These are phyloP conservation scores for Coemansia sp. DNA, from an alignment of 192 early-diverging fungal species.

Conservation along the genomic window DNA sequence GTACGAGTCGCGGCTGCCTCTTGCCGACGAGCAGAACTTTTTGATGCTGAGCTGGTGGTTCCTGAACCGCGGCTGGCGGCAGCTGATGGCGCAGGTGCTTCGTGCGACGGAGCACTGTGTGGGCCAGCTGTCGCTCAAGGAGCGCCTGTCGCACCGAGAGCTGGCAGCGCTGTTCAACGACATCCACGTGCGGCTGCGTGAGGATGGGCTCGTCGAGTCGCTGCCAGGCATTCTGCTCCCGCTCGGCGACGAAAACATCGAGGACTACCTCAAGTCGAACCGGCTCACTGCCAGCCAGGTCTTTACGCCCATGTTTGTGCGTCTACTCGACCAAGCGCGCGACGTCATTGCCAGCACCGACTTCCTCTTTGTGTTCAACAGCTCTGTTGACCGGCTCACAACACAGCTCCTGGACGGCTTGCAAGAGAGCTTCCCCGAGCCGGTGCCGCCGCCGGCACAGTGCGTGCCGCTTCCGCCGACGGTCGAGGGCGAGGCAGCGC, in stretches of 20 bases:
- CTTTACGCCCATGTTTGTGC: conserved; percentile 60
- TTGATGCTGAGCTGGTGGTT: conserved; percentile 90
- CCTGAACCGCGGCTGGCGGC: conserved; percentile 80
- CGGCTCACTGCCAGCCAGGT: conserved; percentile 34
- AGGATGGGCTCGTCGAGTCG: conserved; percentile 21
- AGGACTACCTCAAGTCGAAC: conserved; percentile 35
- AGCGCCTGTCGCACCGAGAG: conserved; percentile 57
- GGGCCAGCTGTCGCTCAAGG: conserved; percentile 55
- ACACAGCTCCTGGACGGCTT: conserved; percentile 42
- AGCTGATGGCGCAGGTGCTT: conserved; percentile 59
- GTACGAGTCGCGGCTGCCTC: conserved; percentile 16
- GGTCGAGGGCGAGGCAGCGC: conserved; percentile 31
- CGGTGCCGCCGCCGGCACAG: conserved; percentile 18
- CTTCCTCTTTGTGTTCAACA: conserved; percentile 35
- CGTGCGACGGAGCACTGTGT: conserved; percentile 41
- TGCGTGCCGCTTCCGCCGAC: conserved; percentile 34
- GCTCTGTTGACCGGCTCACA: conserved; percentile 43
- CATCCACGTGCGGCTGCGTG: conserved; percentile 54
- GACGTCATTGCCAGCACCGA: conserved; percentile 74
- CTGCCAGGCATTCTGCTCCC: conserved; percentile 28
- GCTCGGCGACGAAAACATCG: conserved; percentile 22
- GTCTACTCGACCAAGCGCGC: conserved; percentile 78
- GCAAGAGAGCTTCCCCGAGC: conserved; percentile 47
- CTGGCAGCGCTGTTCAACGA: conserved; percentile 50
- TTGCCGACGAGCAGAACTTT: conserved; percentile 69